Evolutionary conservation across 2,329 filamentous ascomycete species (phyloP).

Genomic region (Thielaviopsis ethacetica): DNA sequence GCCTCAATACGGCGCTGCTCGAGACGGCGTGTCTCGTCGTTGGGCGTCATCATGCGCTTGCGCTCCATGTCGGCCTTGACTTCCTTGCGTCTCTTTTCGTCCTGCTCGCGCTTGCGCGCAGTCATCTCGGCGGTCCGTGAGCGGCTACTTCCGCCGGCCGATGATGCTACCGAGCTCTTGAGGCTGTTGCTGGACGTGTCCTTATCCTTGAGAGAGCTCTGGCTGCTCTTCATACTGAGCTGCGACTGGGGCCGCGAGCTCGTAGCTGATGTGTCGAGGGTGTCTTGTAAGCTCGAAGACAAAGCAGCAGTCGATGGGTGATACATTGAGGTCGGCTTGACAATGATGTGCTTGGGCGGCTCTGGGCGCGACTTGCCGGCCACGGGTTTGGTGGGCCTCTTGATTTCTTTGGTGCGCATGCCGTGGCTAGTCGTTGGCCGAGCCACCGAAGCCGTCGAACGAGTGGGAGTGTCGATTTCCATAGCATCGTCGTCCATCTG

Average conservation of each 20-base stretch:
- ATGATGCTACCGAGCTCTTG: constrained; percentile 39
- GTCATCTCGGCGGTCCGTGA: constrained; percentile 59
- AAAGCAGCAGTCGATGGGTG: constrained; percentile 41
- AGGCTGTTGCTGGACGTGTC: constrained; percentile 37
- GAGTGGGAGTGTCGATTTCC: constrained; percentile 35
- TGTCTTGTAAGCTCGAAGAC: constrained; percentile 43
- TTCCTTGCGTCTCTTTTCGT: constrained; percentile 69
- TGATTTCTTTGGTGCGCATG: constrained; percentile 29
- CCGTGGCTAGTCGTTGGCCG: constrained; percentile 7
- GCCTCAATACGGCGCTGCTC: constrained; percentile 45
- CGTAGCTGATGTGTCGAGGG: constrained; percentile 20
- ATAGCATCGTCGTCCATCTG: constrained; percentile 28
- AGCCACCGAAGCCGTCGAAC: constrained; percentile 2
- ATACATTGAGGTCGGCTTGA: constrained; percentile 49
- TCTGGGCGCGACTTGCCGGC: constrained; percentile 49
- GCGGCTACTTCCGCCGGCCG: constrained; percentile 36
- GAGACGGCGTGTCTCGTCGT: constrained; percentile 43
- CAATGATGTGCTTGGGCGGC: constrained; percentile 51
- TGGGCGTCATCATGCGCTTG: constrained; percentile 44
- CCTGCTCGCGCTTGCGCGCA: constrained; percentile 69
- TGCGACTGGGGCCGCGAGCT: constrained; percentile 24
- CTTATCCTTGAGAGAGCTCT: constrained; percentile 45
- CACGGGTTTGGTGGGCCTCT: constrained; percentile 44
- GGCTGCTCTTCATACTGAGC: constrained; percentile 49
- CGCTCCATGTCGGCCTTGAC: constrained; percentile 69